Evolutionary conservation across 176 grass and related monocot species (phyloP).

Genomic region (Poa pratensis): DNA sequence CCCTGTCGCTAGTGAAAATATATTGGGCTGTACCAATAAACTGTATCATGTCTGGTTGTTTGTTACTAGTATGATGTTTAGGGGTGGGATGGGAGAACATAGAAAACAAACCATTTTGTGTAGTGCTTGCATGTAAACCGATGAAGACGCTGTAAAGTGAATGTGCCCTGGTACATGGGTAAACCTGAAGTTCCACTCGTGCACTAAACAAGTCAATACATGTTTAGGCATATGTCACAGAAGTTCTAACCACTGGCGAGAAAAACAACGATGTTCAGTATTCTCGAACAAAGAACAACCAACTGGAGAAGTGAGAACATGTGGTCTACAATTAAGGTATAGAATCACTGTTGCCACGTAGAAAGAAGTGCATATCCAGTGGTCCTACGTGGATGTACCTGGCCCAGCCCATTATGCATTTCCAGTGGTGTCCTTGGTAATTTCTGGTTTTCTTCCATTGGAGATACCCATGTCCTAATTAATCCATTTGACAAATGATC

Average conservation of each 20-base stretch:
- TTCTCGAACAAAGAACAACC: background rate
- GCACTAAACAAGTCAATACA: background rate
- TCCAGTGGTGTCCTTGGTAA: conserved; percentile 7
- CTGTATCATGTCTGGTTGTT: background rate
- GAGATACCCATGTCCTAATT: background rate
- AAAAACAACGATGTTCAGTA: background rate
- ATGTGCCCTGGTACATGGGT: background rate
- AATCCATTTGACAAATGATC: conserved; percentile 33
- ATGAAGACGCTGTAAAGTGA: background rate
- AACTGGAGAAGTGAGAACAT: background rate
- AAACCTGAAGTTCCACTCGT: background rate
- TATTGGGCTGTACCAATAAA: background rate
- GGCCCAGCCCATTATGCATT: conserved; percentile 28
- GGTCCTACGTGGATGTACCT: background rate
- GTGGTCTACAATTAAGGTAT: background rate
- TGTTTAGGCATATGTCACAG: background rate
- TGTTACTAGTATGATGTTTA: conserved; percentile 1
- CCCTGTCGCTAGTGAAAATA: background rate
- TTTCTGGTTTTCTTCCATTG: conserved; percentile 14
- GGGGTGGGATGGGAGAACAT: background rate
- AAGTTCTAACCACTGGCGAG: conserved; percentile 3
- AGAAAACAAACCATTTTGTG: background rate
- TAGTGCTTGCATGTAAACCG: conserved; percentile 12
- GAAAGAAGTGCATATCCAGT: background rate
- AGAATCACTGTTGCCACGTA: background rate